Base-by-base conservation (phyloP, 1,139 yeast species). In the Candida mesenterica region DNA sequence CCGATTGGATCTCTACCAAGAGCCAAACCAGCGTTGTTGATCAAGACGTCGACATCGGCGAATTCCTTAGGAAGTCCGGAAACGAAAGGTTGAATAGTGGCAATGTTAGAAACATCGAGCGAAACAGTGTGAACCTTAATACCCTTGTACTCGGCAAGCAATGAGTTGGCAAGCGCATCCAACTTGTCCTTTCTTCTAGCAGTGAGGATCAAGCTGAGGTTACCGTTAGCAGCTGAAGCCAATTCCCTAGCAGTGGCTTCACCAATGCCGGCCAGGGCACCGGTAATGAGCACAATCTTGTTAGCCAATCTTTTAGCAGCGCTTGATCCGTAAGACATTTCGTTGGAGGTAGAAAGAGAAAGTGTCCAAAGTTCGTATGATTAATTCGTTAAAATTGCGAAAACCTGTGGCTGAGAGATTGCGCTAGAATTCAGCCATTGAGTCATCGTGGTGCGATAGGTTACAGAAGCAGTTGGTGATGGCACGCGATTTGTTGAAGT, bases 181-280 rank as follows among this genome's bases (percentile, higher is more conserved):
- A 67, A 57, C 40, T 62, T 64, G 4, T 63, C 72, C 42, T 55
- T 50, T 51, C 73, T 60, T 56, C 73, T 61, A 22, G 73, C 74
- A 10, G 72, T 63, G 36, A 67, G 61, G 34, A 67, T 54, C 45
- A 68, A 60, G 46, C 60, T 65, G 45, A 66, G 45, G 13, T 65
- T 48, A 3, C 72, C 72, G 26, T 61, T 50, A 31, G 69, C 58
- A 18, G 67, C 67, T n/a, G 52, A 52, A 24, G 71, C 72, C 34
- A 65, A 50, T 48, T 67, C 70, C 34, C 54, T 47, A 22, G 70
- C 72, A 15, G 70, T 65, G 19, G 72, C 69, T 35, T 56, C 64
- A 8, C 79, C 80, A 39, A 69, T 68, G 9, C 90, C 90, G 4
- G 87, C 74, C 24, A 86, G 78, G 13, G 90, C 90, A 20, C 92